Percentiles rank a stretch among this genome's conserved stretches.
phyloP scores from a whole-genome alignment of 176 grass and related monocot species.

The Carex kokanica region DNA sequence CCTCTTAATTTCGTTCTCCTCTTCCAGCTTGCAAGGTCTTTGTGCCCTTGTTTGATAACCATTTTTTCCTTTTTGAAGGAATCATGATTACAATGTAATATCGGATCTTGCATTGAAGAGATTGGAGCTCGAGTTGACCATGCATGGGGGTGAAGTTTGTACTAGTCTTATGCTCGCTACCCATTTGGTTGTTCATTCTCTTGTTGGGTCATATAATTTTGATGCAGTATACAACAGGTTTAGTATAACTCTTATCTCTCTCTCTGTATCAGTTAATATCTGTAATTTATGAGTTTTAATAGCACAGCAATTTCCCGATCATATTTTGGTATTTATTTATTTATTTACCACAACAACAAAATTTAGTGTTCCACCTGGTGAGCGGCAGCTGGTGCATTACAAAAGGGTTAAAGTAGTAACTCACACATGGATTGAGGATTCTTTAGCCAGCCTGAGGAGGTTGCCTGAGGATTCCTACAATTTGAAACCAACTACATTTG shows the following conservation, averaged over 20 bases:
- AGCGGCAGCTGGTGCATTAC: conserved; percentile 59
- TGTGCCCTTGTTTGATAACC: conserved; percentile 17
- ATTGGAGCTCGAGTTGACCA: conserved; percentile 69
- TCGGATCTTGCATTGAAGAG: conserved; percentile 73
- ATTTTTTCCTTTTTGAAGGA: conserved; percentile 46
- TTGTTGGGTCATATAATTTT: conserved; percentile 57
- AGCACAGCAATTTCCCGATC: neutral
- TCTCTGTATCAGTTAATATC: neutral
- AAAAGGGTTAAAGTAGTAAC: conserved; percentile 73
- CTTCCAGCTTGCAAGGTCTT: conserved; percentile 30
- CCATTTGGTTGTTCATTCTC: conserved; percentile 77
- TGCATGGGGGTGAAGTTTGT: conserved; percentile 81
- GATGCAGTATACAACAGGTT: conserved; percentile 85
- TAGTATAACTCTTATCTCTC: conserved; percentile 6
- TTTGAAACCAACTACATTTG: conserved; percentile 76
- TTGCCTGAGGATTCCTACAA: conserved; percentile 65
- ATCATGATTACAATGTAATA: conserved; percentile 67
- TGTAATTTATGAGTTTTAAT: neutral
- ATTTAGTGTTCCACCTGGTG: conserved; percentile 56
- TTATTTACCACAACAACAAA: conserved; percentile 29
- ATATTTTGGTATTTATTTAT: conserved; percentile 9
- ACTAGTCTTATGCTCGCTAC: conserved; percentile 61
- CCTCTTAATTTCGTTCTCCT: conserved; percentile 36
- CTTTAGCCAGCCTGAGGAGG: conserved; percentile 53
- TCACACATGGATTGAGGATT: conserved; percentile 84